Conservation (phyloP, 305 asterid genomes). For the Fraxinus paxiana region DNA sequence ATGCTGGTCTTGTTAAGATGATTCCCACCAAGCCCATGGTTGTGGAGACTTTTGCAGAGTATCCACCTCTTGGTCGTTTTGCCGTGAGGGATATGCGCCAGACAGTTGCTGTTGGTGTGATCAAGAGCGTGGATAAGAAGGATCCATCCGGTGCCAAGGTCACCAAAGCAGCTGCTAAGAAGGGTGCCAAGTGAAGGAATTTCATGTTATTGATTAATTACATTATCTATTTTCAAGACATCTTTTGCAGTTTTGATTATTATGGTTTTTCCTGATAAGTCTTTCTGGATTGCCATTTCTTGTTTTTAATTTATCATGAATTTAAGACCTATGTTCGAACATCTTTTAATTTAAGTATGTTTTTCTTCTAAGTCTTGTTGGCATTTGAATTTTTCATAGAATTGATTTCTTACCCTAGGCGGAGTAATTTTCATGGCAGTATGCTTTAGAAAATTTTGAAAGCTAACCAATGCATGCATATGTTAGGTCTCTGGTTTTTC, state of each 20-base stretch:
- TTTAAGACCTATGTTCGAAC: not conserved
- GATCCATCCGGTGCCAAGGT: not conserved
- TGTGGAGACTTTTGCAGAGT: slow-evolving; percentile 52
- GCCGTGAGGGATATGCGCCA: not conserved
- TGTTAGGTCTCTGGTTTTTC: not conserved
- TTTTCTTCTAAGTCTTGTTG: not conserved
- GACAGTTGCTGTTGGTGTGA: not conserved
- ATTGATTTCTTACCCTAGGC: not conserved
- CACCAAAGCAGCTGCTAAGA: slow-evolving; percentile 35
- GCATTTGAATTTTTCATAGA: not conserved
- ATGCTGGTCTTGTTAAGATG: slow-evolving; percentile 60
- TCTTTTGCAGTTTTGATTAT: not conserved
- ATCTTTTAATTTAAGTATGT: not conserved
- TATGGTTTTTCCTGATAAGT: not conserved
- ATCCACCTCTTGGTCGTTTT: not conserved
- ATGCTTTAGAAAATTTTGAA: not conserved
- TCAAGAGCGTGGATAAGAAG: not conserved
- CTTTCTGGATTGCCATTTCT: not conserved
- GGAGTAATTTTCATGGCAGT: not conserved
- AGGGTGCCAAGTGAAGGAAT: slow-evolving; percentile 48
- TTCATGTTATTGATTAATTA: not conserved
- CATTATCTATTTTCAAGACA: not conserved
- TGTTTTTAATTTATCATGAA: not conserved
- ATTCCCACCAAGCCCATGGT: slow-evolving; percentile 66
- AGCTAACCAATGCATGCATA: not conserved